phyloP scores from a whole-genome alignment of 1,284 basidiomycete genomes.

The Cystobasidium pallidum region DNA sequence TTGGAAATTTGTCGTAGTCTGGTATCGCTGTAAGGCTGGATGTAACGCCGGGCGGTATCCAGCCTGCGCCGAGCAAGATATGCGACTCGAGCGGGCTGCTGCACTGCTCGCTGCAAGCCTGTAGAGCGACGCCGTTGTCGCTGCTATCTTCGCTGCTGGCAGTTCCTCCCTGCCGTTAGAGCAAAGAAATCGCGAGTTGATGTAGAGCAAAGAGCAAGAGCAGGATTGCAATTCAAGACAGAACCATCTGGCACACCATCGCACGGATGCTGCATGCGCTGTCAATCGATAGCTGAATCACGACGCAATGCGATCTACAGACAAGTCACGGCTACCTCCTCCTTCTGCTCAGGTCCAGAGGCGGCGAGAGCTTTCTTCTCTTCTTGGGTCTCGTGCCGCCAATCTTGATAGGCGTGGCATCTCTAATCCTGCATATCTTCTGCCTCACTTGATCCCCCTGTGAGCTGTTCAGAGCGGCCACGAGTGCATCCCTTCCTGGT shows the following conservation, averaged over 20 bases:
- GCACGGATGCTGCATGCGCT: no score
- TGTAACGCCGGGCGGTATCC: not conserved
- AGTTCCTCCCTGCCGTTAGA: not conserved
- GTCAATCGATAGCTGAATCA: no score
- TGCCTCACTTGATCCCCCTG: constrained; percentile 54
- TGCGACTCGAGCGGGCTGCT: not conserved
- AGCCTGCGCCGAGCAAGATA: not conserved
- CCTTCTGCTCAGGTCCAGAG: constrained; percentile 34
- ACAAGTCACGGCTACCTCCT: constrained; percentile 12
- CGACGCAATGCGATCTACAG: not conserved
- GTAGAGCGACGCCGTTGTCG: constrained; percentile 16
- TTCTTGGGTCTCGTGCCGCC: constrained; percentile 58
- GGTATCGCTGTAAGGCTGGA: not conserved
- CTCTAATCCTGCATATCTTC: constrained; percentile 56
- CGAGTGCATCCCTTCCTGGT: constrained; percentile 58
- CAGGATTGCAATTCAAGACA: not conserved
- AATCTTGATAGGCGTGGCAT: constrained; percentile 58
- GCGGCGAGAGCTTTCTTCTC: constrained; percentile 52
- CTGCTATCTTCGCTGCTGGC: constrained; percentile 2
- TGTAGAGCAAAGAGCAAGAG: not conserved
- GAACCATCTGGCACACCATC: no score
- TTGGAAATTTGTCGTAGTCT: constrained; percentile 29
- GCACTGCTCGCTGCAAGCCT: constrained; percentile 4
- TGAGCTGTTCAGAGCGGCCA: constrained; percentile 55
- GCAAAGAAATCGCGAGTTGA: not conserved